Evolutionary conservation across 2,329 filamentous ascomycete genomes (phyloP).

Genomic region (Paraphoma chrysanthemicola): DNA sequence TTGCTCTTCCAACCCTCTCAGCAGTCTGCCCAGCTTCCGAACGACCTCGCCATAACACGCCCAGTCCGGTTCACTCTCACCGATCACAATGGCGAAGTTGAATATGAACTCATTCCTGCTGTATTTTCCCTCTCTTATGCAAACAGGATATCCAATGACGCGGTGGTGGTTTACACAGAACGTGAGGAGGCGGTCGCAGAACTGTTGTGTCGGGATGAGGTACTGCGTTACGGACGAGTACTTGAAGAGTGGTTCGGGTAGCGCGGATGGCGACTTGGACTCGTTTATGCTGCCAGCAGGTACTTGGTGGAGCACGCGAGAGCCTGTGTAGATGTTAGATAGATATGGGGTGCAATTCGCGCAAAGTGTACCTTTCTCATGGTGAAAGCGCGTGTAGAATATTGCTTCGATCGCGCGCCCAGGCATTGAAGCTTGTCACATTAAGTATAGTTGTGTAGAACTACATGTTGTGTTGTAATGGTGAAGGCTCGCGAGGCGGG

Average conservation of each 20-base stretch:
- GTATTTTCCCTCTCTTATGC: constrained; percentile 79
- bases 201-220: constrained; percentile 92
- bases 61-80: constrained; percentile 70
- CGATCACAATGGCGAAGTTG: constrained; percentile 89
- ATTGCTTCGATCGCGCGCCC: constrained; percentile 64
- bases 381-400: constrained; percentile 72
- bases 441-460: neutral
- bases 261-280: constrained; percentile 46
- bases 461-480: constrained; percentile 22
- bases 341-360: constrained; percentile 2
- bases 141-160: constrained; percentile 87
- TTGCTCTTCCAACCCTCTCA: constrained; percentile 91
- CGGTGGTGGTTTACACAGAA: constrained; percentile 78
- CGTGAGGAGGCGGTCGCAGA: constrained; percentile 89
- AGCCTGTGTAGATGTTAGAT: constrained; percentile 54
- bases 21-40: constrained; percentile 80
- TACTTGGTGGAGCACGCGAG: constrained; percentile 70
- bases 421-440: constrained; percentile 33
- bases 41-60: constrained; percentile 85
- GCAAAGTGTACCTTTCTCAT: constrained; percentile 51
- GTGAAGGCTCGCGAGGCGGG: neutral
- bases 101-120: constrained; percentile 97
- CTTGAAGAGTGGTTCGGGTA: constrained; percentile 73
- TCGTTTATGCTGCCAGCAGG: constrained; percentile 63
- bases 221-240: constrained; percentile 89